Percentiles rank a stretch among this genome's conserved stretches.
These are phyloP conservation scores for Geotrichum siamense DNA, from an alignment of 1,139 yeast species.

Conservation along the genomic window DNA sequence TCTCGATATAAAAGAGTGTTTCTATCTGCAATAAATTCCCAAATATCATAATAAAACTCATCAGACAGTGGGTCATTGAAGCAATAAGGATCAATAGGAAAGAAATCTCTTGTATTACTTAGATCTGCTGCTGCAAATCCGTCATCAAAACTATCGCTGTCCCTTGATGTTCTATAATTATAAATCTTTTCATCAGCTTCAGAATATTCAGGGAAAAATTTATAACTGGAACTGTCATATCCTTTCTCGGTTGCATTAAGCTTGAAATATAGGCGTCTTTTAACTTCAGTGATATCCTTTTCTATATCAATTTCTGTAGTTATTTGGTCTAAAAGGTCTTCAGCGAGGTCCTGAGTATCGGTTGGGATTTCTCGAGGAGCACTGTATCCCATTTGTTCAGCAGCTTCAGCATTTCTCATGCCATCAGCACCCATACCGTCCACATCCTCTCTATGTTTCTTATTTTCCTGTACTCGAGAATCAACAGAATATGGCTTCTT, in stretches of 20 bases:
- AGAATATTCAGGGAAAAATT: constrained; percentile 10
- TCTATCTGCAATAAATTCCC: constrained; percentile 78
- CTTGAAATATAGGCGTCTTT: constrained; percentile 19
- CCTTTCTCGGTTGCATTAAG: constrained; percentile 18
- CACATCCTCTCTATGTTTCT: constrained; percentile 61
- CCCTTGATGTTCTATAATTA: constrained; percentile 2
- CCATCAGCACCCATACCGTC: constrained; percentile 65
- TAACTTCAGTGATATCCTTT: constrained; percentile 5
- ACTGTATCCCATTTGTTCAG: constrained; percentile 15
- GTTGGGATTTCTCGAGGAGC: constrained; percentile 33
- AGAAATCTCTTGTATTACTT: constrained; percentile 23
- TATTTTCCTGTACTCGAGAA: constrained; percentile 65
- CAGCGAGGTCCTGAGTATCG: constrained; percentile 42
- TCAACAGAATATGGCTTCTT: constrained; percentile 75
- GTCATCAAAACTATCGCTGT: constrained; percentile 1
- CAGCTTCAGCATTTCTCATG: constrained; percentile 19
- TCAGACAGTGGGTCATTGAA: constrained; percentile 81
- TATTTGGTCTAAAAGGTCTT: constrained; percentile 19
- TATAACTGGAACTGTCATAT: constrained; percentile 2
- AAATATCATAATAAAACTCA: constrained; percentile 76
- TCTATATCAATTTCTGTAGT: constrained; percentile 17
- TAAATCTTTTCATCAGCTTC: constrained; percentile 11
- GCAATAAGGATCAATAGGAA: constrained; percentile 73
- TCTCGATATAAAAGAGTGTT: constrained; percentile 76
- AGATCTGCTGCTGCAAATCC: constrained; percentile 18